Percentiles rank a stretch among this genome's conserved stretches.
Evolutionary conservation across 345 rosid species (phyloP).

Genomic region (Eucalyptus cloeziana): DNA sequence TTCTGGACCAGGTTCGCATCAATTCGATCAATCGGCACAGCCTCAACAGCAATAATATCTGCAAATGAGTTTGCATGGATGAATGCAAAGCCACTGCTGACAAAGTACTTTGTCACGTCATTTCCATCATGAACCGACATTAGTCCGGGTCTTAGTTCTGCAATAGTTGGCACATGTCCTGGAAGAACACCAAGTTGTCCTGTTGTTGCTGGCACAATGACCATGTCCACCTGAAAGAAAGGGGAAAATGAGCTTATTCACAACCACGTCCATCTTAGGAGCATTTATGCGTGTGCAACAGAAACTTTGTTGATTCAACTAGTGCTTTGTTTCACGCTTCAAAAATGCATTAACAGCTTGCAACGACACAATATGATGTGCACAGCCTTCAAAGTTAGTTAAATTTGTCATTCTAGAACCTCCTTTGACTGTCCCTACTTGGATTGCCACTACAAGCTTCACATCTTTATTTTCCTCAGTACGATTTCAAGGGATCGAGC

Average conservation of each 20-base stretch:
- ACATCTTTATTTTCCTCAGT: not conserved
- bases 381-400: not conserved
- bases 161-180: slow-evolving; percentile 88
- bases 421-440: not conserved
- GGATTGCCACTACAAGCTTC: not conserved
- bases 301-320: not conserved
- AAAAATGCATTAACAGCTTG: not conserved
- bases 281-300: not conserved
- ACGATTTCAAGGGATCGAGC: not conserved
- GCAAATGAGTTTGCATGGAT: slow-evolving; percentile 85
- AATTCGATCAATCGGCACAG: slow-evolving; percentile 67
- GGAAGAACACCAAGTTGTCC: slow-evolving; percentile 98
- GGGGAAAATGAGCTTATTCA: not conserved
- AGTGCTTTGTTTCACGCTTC: not conserved
- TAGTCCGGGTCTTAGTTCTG: slow-evolving; percentile 84
- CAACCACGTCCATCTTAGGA: not conserved
- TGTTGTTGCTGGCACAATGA: slow-evolving; percentile 82
- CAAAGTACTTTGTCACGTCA: slow-evolving; percentile 56
- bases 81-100: slow-evolving; percentile 90
- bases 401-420: not conserved
- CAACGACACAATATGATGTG: not conserved
- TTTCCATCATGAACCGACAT: slow-evolving; percentile 83
- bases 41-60: slow-evolving; percentile 77
- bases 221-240: slow-evolving; percentile 77
- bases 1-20: slow-evolving; percentile 77